phyloP scores from a whole-genome alignment of 306 rosid genomes.

The barrel medic (Medicago truncatula) region DNA sequence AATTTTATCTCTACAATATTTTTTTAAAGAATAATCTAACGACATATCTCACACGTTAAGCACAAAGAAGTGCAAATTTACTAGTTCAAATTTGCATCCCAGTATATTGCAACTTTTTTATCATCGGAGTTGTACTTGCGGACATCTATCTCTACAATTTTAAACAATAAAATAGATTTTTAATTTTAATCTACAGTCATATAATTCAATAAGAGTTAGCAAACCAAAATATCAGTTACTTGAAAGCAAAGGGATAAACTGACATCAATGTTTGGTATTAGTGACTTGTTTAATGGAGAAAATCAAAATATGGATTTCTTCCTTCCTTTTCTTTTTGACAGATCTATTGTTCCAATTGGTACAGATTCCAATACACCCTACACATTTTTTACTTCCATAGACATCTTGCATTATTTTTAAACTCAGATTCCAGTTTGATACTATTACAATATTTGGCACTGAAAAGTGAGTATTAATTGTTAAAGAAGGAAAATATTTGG shows the following conservation, averaged over 20 bases:
- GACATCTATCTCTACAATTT: too few relatives aligned
- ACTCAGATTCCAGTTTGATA: background rate
- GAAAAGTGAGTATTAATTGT: background rate
- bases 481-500: too few relatives aligned
- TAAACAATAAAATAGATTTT: too few relatives aligned
- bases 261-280: slow-evolving; percentile 38
- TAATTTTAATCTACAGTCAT: too few relatives aligned
- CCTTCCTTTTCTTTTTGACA: background rate
- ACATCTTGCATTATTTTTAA: background rate
- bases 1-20: too few relatives aligned
- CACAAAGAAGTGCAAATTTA: too few relatives aligned
- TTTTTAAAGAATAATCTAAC: too few relatives aligned
- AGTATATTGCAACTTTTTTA: too few relatives aligned
- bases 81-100: too few relatives aligned
- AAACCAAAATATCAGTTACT: slow-evolving; percentile 28
- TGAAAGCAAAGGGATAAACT: slow-evolving; percentile 31
- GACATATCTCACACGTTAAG: too few relatives aligned
- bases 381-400: background rate
- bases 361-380: background rate
- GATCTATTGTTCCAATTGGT: background rate
- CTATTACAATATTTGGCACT: background rate
- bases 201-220: background rate
- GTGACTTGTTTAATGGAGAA: background rate
- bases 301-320: slow-evolving; percentile 10
- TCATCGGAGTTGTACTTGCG: too few relatives aligned